These are phyloP conservation scores for Paspalum notatum DNA, from an alignment of 176 grass and related monocot species.

Conservation along the genomic window DNA sequence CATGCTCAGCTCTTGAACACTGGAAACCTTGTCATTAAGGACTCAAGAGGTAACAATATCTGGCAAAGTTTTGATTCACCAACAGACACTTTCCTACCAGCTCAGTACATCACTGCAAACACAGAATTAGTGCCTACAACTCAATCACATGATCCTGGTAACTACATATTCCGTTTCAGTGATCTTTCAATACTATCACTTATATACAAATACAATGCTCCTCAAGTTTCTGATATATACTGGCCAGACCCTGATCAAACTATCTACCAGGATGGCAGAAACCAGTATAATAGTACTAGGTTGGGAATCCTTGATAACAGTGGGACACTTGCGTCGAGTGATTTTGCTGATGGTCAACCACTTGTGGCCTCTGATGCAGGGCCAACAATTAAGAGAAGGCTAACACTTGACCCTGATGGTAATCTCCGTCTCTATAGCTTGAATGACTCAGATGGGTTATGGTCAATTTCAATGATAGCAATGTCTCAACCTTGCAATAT, in stretches of 20 bases:
- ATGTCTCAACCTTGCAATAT: conserved; percentile 53
- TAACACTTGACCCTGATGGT: conserved; percentile 55
- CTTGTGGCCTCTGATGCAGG: conserved; percentile 48
- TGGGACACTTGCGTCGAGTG: conserved; percentile 34
- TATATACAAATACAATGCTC: conserved; percentile 27
- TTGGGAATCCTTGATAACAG: conserved; percentile 5
- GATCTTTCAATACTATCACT: conserved; percentile 32
- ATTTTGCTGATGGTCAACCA: conserved; percentile 29
- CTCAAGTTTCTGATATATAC: conserved; percentile 47
- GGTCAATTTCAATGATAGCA: conserved; percentile 52
- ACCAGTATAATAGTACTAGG: conserved; percentile 46
- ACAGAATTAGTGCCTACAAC: conserved; percentile 42
- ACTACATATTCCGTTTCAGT: conserved; percentile 52
- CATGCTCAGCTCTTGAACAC: conserved; percentile 41
- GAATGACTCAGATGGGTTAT: conserved; percentile 38
- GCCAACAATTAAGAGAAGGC: conserved; percentile 36
- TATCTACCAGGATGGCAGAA: conserved; percentile 29
- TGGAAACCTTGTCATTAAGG: conserved; percentile 52
- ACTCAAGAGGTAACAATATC: not conserved
- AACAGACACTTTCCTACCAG: conserved; percentile 56
- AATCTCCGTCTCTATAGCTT: conserved; percentile 60
- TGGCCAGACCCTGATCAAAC: conserved; percentile 43
- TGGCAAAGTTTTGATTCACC: conserved; percentile 75
- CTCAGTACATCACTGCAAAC: conserved; percentile 45
- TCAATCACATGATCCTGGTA: conserved; percentile 13